A percentile compares a stretch with the other conserved stretches of the same genome.
Evolutionary conservation across 2,329 filamentous ascomycete species (phyloP).

Genomic region (Aspergillus tamarii): DNA sequence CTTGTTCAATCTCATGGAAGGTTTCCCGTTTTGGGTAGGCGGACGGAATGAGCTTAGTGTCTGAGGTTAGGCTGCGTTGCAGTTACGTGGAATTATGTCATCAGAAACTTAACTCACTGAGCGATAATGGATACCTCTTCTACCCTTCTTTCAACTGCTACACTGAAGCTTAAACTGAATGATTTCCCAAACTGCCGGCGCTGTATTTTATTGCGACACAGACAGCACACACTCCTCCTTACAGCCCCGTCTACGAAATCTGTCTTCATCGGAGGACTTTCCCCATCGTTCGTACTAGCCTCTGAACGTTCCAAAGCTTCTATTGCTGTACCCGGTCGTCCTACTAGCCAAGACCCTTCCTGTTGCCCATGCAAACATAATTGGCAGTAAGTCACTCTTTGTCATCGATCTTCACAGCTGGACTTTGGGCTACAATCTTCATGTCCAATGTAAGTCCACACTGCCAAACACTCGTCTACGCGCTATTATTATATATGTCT

Average conservation of each 20-base stretch:
- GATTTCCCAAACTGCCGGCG: constrained; percentile 10
- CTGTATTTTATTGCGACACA: constrained; percentile 14
- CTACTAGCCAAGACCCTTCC: constrained; percentile 18
- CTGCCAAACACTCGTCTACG: not conserved
- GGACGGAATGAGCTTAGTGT: constrained; percentile 3
- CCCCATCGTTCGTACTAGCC: not conserved
- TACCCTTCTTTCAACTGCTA: constrained; percentile 21
- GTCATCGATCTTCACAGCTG: constrained; percentile 24
- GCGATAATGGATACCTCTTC: not conserved
- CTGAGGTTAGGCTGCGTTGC: constrained; percentile 24
- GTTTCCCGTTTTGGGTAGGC: not conserved
- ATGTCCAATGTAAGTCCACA: constrained; percentile 25
- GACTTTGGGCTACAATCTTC: constrained; percentile 23
- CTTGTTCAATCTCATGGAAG: too few relatives aligned
- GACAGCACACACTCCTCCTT: constrained; percentile 10
- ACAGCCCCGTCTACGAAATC: not conserved
- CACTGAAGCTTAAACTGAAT: constrained; percentile 21
- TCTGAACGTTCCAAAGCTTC: constrained; percentile 10
- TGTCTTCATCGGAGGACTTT: not conserved
- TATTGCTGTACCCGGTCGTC: constrained; percentile 16
- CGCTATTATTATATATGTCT: not conserved
- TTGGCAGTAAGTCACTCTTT: constrained; percentile 29
- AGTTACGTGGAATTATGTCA: constrained; percentile 34
- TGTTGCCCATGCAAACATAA: constrained; percentile 32
- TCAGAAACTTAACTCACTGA: constrained; percentile 23